Evolutionary conservation across 352 stramenopile genomes (phyloP), one percentile per base, ranked within the genome.

Genomic region (Halophytophthora batemanensis): DNA sequence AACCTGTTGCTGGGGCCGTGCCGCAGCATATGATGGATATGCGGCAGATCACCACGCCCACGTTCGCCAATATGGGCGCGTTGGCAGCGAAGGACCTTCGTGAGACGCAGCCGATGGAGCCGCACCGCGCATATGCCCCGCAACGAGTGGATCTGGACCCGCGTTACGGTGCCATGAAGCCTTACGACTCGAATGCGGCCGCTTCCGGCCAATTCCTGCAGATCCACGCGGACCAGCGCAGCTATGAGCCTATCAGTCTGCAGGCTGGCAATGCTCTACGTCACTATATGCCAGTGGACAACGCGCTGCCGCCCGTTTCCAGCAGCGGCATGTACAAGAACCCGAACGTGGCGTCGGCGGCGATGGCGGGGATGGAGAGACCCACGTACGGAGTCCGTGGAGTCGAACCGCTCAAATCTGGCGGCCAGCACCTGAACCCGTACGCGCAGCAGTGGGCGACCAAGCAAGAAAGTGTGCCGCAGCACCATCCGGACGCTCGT

Each of bases 1-100:
- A 50, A 6, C 45, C 61, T 2, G 14, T 51, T 4, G 40, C 25
- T 0, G 53, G 39, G 17, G 67, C 62, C 2, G 46, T 72, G 29
- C 74, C 76, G 25, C 71, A 78, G 46, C 65, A 72, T 59, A 89
- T 91, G 62, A 92, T 90, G 77, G 77, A 90, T 50, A 92, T 90
- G 77, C 77, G 79, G 44, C 78, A 89, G 65, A 84, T 90, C 33
- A 90, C 79, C 4, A 84, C 73, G 45, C 80, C 80, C 6, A 65
- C 68, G 14, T 88, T 73, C 57, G 62, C 59, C 42, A 59, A 4
- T 8, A 31, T 31, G 25, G 25, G 25, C 25, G 8, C 25, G 4
- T 8, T 61, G 44, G 61, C 60, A 22, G 53, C 69, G 8, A 87
- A 87, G 60, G 74, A 86, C 33, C 53, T 68, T 41, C 58, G 56